These are phyloP conservation scores for Aspergillus leporis DNA, from an alignment of 495 filamentous ascomycete genomes.

Conservation along the genomic window DNA sequence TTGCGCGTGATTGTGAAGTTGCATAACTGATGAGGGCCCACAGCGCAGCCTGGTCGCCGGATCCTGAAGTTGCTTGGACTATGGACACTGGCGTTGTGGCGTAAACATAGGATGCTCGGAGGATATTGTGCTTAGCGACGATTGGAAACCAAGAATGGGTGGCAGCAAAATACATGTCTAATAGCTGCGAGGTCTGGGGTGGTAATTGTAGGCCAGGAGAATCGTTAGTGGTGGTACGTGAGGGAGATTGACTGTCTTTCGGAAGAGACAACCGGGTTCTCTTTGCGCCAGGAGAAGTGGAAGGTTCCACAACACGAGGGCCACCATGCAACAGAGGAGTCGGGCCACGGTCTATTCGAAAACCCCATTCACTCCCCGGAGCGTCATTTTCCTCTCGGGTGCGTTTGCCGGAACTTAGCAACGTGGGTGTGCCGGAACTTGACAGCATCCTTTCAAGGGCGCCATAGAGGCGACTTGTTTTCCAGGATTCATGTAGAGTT, in stretches of 20 bases:
- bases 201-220: constrained; percentile 49
- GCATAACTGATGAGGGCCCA: constrained; percentile 64
- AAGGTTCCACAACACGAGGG: constrained; percentile 33
- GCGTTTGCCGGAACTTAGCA: constrained; percentile 34
- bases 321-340: constrained; percentile 32
- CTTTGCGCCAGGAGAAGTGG: constrained; percentile 31
- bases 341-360: constrained; percentile 34
- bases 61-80: constrained; percentile 38
- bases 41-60: constrained; percentile 62
- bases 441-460: constrained; percentile 59
- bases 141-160: constrained; percentile 76
- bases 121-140: constrained; percentile 66
- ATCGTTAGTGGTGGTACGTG: constrained; percentile 15
- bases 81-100: constrained; percentile 49
- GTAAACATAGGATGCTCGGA: constrained; percentile 53
- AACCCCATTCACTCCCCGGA: constrained; percentile 33
- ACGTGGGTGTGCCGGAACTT: constrained; percentile 27
- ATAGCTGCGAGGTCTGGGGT: constrained; percentile 59
- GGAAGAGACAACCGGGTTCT: constrained; percentile 29
- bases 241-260: constrained; percentile 16
- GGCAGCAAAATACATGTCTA: constrained; percentile 72
- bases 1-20: constrained; percentile 41
- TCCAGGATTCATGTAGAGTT: constrained; percentile 58
- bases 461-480: constrained; percentile 52
- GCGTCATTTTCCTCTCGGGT: constrained; percentile 38